Percentiles rank a stretch among this genome's conserved stretches.
Conservation (phyloP, 441 rosid genomes). For the Kokia cookei region DNA sequence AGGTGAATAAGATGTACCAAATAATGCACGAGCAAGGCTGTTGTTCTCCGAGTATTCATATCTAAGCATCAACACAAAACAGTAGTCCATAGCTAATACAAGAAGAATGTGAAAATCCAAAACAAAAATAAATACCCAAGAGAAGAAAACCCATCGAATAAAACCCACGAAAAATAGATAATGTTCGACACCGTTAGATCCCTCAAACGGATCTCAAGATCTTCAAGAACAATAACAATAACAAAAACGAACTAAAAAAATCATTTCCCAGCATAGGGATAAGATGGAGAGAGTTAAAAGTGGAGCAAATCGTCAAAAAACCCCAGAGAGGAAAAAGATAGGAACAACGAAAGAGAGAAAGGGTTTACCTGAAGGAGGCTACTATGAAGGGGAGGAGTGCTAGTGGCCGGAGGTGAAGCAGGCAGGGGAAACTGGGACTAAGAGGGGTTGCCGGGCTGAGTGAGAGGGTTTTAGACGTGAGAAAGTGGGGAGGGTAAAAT, state of each 20-base stretch:
- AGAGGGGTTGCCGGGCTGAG: too few species aligned
- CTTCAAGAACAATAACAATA: not conserved
- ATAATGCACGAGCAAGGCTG: slow-evolving; percentile 48
- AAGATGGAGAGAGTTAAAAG: not conserved
- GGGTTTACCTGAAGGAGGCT: slow-evolving; percentile 22
- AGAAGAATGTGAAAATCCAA: too few species aligned
- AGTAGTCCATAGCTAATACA: too few species aligned
- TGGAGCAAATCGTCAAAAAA: not conserved
- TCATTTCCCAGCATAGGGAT: not conserved
- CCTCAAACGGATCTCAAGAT: not conserved
- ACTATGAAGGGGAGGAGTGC: not conserved
- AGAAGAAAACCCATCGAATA: too few species aligned
- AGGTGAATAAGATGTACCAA: slow-evolving; percentile 20
- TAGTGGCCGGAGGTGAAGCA: too few species aligned
- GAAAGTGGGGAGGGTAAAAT: too few species aligned
- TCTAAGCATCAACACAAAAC: slow-evolving; percentile 20
- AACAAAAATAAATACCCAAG: too few species aligned
- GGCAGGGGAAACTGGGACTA: too few species aligned
- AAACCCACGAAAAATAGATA: too few species aligned
- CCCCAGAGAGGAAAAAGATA: not conserved
- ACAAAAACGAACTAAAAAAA: not conserved
- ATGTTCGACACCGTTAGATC: not conserved
- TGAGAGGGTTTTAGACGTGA: too few species aligned
- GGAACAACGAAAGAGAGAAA: not conserved
- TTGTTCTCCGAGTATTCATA: slow-evolving; percentile 58